Conservation (phyloP, 2,329 filamentous ascomycete species). For the Stachybotrys chartarum region DNA sequence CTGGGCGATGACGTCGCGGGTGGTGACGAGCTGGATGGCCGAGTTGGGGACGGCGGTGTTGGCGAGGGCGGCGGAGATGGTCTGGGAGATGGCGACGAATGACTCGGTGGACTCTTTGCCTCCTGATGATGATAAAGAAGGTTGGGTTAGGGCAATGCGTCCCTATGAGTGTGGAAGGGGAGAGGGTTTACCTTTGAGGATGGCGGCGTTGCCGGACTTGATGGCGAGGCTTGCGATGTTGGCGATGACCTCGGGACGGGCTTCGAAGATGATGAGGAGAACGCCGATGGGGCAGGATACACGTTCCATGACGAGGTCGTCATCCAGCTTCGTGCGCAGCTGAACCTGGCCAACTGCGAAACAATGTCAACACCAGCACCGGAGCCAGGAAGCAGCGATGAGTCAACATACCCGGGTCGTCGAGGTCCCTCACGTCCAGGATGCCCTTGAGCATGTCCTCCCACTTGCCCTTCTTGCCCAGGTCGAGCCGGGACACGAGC, state of each 20-base stretch:
- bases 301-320: slow-evolving; percentile 76
- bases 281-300: slow-evolving; percentile 94
- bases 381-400: not conserved
- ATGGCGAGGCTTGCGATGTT: slow-evolving; percentile 95
- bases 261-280: slow-evolving; percentile 97
- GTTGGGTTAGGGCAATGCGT: not conserved
- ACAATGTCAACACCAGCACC: not conserved
- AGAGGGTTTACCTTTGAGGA: slow-evolving; percentile 65
- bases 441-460: slow-evolving; percentile 98
- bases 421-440: slow-evolving; percentile 73
- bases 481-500: slow-evolving; percentile 80
- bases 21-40: slow-evolving; percentile 89
- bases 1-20: slow-evolving; percentile 81
- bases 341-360: slow-evolving; percentile 71
- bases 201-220: slow-evolving; percentile 95
- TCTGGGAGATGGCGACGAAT: slow-evolving; percentile 83
- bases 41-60: slow-evolving; percentile 71
- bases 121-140: slow-evolving; percentile 36
- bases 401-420: slow-evolving; percentile 69
- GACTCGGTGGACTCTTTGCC: slow-evolving; percentile 94
- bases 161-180: not conserved
- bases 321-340: slow-evolving; percentile 77
- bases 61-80: slow-evolving; percentile 72
- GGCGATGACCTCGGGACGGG: slow-evolving; percentile 93
- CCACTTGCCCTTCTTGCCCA: slow-evolving; percentile 83